Percentiles rank a stretch among this genome's conserved stretches.
Conservation (phyloP, 1,139 yeast species). For the Blastobotrys serpentis region DNA sequence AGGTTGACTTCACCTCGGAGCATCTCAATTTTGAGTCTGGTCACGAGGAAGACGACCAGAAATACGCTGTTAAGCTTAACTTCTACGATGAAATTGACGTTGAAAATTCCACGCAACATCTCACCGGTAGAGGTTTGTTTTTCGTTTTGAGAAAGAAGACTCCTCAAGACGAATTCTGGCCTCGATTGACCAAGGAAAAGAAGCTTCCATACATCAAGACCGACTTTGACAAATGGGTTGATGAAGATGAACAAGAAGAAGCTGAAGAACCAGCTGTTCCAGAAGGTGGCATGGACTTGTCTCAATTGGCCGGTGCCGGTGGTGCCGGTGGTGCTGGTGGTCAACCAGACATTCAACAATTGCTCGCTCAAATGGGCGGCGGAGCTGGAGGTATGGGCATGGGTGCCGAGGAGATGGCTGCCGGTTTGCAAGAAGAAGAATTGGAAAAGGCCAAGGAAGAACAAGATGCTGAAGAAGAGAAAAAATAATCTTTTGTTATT, state of each 20-base stretch:
- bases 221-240: slow-evolving; percentile 96
- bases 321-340: slow-evolving; percentile 35
- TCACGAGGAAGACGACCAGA: slow-evolving; percentile 30
- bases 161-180: slow-evolving; percentile 81
- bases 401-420: slow-evolving; percentile 9
- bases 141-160: slow-evolving; percentile 71
- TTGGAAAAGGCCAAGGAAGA: slow-evolving; percentile 27
- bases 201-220: slow-evolving; percentile 79
- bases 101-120: slow-evolving; percentile 56
- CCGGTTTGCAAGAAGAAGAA: slow-evolving; percentile 24
- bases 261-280: slow-evolving; percentile 35
- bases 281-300: slow-evolving; percentile 17
- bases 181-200: slow-evolving; percentile 77
- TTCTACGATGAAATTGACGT: slow-evolving; percentile 72
- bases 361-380: slow-evolving; percentile 10
- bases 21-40: slow-evolving; percentile 56
- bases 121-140: slow-evolving; percentile 71
- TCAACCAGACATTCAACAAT: slow-evolving; percentile 19
- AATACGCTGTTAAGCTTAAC: slow-evolving; percentile 64
- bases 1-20: slow-evolving; percentile 61
- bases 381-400: slow-evolving; percentile 4
- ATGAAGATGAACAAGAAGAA: slow-evolving; percentile 87
- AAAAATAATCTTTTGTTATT: not conserved
- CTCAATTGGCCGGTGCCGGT: slow-evolving; percentile 31
- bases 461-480: not conserved